Conservation (phyloP, 2,329 filamentous ascomycete species). For the Penicillium hordei region DNA sequence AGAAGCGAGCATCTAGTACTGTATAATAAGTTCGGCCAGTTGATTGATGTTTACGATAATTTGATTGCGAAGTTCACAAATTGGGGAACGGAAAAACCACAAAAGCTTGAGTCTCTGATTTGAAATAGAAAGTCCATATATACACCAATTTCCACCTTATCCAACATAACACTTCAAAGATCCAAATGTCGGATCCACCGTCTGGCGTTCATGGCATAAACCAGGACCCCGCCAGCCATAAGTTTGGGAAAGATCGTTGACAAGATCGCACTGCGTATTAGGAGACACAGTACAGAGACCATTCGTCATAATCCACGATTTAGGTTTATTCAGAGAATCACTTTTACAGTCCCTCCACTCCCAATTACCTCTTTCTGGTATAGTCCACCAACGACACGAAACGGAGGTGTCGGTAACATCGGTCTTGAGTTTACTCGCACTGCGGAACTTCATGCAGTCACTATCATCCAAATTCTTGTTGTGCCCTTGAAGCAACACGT, state of each 20-base stretch:
- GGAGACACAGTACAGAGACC: constrained; percentile 3
- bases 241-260: background rate
- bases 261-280: background rate
- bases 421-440: background rate
- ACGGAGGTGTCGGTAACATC: background rate
- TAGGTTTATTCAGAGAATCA: background rate
- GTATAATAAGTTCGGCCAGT: background rate
- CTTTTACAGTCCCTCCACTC: background rate
- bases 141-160: background rate
- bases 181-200: background rate
- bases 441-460: background rate
- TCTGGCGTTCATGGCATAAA: background rate
- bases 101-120: background rate
- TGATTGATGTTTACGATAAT: background rate
- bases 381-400: constrained; percentile 2
- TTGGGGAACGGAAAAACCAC: too few species aligned
- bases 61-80: background rate
- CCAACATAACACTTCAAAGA: constrained; percentile 9
- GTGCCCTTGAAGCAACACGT: constrained; percentile 1
- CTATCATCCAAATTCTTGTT: background rate
- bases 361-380: background rate
- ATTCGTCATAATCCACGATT: constrained; percentile 3
- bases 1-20: background rate
- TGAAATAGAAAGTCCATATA: background rate
- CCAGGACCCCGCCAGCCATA: constrained; percentile 4